Evolutionary conservation across 1,284 basidiomycete species (phyloP), one percentile per base, ranked within the genome.

Genomic region (Austroboletus rostrupii): DNA sequence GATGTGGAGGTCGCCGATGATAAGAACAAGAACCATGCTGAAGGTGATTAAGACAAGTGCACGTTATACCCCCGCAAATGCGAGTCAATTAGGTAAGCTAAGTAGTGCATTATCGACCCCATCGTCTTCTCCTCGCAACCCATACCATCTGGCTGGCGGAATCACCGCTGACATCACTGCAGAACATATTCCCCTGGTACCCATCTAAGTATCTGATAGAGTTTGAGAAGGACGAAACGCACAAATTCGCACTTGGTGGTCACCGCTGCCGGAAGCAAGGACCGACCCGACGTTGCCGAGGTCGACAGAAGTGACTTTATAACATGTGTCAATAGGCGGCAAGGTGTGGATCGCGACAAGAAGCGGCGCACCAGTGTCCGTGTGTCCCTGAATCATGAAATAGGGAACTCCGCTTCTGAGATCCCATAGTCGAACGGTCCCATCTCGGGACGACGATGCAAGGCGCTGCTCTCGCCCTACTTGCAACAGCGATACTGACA

Each of bases 1-100:
- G 63, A 97, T 96, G 68, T 96, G 93, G 16, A 97, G 80, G 76
- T 97, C 94, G 49, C 94, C 93, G 59, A 97, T 92, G 62, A 95
- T 83, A 54, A 97, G 87, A 43, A 97, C 92, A 58, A 97, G 85
- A 52, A 96, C 92, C 64, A 66, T 66, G 54, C 49, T 70, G 63
- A 50, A 57, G 28, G 12, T 5, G 49, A 55, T 38, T 48, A 46
- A 16, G 47, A 57, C 33, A 28, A 23, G 5, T 23, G 35, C 12
- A 20, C n/a, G 32, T 26, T 16, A 14, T 17, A n/a, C 35, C 37
- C 45, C 45, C 9, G 6, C 21, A 44, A 32, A 45, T 29, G 28
- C 28, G 38, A 44, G 8, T 43, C 10, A 6, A 57, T 68, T 67
- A 60, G 53, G 55, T 63, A 64, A 63, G 65, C 41, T 42, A 26